phyloP scores from a whole-genome alignment of 2,329 filamentous ascomycete genomes.

The Blastomyces silverae region DNA sequence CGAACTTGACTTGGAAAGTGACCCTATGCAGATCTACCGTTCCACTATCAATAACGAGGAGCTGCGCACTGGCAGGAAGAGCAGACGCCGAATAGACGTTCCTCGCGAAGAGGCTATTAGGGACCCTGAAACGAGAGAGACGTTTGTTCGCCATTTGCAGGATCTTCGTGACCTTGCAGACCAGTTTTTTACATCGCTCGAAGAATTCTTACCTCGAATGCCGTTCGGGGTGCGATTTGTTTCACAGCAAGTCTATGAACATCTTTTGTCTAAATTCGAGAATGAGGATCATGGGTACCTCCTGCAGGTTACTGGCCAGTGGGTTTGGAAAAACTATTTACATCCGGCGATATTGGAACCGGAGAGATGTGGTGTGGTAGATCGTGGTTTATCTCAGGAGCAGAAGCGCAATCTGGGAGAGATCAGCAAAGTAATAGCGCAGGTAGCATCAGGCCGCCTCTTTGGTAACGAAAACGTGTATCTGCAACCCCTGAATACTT shows the following conservation, averaged over 20 bases:
- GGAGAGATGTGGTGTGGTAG: conserved; percentile 87
- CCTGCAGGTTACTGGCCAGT: conserved; percentile 77
- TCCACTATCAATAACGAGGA: conserved; percentile 97
- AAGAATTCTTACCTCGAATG: conserved; percentile 79
- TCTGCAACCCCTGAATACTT: conserved; percentile 87
- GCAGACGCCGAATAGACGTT: conserved; percentile 73
- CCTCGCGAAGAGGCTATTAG: conserved; percentile 91
- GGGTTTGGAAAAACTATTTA: conserved; percentile 92
- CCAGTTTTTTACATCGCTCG: conserved; percentile 73
- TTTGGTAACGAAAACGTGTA: conserved; percentile 96
- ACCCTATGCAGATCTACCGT: conserved; percentile 94
- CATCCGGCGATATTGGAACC: conserved; percentile 83
- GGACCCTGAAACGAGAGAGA: conserved; percentile 81
- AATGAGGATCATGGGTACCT: conserved; percentile 70
- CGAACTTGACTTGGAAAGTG: conserved; percentile 85
- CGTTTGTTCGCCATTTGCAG: conserved; percentile 90
- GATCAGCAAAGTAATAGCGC: conserved; percentile 83
- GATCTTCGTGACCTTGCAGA: conserved; percentile 92
- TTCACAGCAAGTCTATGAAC: conserved; percentile 75
- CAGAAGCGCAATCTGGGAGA: conserved; percentile 90
- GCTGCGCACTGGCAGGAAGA: conserved; percentile 78
- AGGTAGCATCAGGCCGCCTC: conserved; percentile 77
- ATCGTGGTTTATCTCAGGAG: conserved; percentile 77
- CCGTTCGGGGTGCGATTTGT: conserved; percentile 89
- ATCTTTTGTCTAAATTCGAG: conserved; percentile 68